Evolutionary conservation across 2,329 filamentous ascomycete genomes (phyloP).

Genomic region (Aspergillus eucalypticola): DNA sequence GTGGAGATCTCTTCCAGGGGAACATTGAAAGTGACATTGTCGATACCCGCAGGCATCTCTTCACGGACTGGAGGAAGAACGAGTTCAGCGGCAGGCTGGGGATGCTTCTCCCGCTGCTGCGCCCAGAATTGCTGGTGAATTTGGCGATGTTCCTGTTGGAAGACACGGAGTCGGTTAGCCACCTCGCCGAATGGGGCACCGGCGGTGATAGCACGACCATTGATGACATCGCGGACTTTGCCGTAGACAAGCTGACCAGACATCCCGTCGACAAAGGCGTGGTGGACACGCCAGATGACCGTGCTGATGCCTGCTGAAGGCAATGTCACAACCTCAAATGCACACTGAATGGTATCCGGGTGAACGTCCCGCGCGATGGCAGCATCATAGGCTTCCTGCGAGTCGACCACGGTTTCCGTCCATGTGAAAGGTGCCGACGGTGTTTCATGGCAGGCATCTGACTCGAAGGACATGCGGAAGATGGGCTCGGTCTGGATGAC

Average conservation of each 20-base stretch:
- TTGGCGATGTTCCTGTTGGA: not conserved
- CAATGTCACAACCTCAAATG: not conserved
- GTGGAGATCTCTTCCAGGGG: not conserved
- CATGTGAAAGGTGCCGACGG: not conserved
- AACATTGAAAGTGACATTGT: not conserved
- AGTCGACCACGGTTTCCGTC: not conserved
- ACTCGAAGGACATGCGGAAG: slow-evolving; percentile 20
- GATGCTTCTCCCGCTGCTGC: not conserved
- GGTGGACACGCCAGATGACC: slow-evolving; percentile 37
- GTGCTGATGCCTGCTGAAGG: not conserved
- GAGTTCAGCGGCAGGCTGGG: not conserved
- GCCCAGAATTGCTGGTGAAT: slow-evolving; percentile 3
- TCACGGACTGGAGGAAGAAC: not conserved
- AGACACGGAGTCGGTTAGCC: not conserved
- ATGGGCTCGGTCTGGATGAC: slow-evolving; percentile 29
- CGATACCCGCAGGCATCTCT: not conserved
- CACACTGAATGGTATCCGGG: not conserved
- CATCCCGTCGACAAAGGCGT: slow-evolving; percentile 36
- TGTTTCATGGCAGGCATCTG: not conserved
- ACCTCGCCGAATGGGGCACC: slow-evolving; percentile 5
- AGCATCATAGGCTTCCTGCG: not conserved
- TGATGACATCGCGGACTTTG: slow-evolving; percentile 22
- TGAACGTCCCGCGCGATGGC: not conserved
- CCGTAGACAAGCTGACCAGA: slow-evolving; percentile 25
- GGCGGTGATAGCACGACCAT: slow-evolving; percentile 9